Evolutionary conservation across 306 rosid genomes (phyloP).

Genomic region (Begonia loranthoides): DNA sequence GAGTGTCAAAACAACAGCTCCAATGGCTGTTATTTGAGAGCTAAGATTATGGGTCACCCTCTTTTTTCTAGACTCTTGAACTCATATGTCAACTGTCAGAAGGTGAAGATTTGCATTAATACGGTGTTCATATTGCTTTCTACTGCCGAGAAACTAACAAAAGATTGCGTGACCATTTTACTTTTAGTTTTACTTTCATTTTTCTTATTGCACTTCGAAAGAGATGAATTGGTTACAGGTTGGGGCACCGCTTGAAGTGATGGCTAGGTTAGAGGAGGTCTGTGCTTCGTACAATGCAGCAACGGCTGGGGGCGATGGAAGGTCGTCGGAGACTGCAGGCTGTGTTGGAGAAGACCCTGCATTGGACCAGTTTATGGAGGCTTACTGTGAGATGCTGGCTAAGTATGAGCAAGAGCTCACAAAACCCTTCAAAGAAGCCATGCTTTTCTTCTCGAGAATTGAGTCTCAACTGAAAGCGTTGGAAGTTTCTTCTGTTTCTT

Average conservation of each 20-base stretch:
- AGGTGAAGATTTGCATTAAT: slow-evolving; percentile 14
- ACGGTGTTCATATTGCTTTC: no score
- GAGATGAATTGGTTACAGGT: slow-evolving; percentile 9
- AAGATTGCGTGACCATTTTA: no score
- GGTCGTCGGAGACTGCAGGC: slow-evolving; percentile 3
- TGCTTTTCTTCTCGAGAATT: slow-evolving; percentile 27
- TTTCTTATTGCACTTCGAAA: no score
- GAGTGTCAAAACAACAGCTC: neutral
- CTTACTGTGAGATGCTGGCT: slow-evolving; percentile 38
- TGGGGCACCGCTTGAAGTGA: slow-evolving; percentile 33
- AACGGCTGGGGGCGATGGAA: slow-evolving; percentile 3
- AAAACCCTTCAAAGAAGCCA: slow-evolving; percentile 36
- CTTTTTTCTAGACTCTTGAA: slow-evolving; percentile 24
- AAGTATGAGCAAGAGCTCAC: slow-evolving; percentile 39
- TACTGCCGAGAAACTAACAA: no score
- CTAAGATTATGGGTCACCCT: slow-evolving; percentile 31
- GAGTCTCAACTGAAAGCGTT: slow-evolving; percentile 27
- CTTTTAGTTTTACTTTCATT: no score
- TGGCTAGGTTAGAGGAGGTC: slow-evolving; percentile 25
- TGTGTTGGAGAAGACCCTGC: slow-evolving; percentile 19
- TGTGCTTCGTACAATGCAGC: neutral
- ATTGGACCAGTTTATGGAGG: slow-evolving; percentile 48
- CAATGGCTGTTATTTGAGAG: slow-evolving; percentile 2
- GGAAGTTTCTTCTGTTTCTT: slow-evolving; percentile 18
- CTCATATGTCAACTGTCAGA: slow-evolving; percentile 17